Evolutionary conservation across 768 basidiomycete genomes (phyloP).

Genomic region (Pisolithus orientalis): DNA sequence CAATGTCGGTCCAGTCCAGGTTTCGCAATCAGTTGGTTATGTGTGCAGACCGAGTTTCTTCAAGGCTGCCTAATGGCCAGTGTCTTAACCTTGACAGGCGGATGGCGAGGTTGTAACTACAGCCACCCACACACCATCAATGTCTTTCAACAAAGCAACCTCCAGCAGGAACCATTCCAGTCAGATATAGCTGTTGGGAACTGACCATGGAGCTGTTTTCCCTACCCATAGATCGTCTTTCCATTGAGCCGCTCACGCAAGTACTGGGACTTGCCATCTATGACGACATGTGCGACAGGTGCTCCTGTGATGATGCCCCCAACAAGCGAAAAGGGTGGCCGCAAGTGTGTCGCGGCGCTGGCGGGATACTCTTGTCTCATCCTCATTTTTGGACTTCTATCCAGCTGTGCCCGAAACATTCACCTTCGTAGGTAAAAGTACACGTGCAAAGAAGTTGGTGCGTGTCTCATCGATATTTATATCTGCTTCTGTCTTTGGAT

Average conservation of each 20-base stretch:
- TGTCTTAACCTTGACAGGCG: too few relatives aligned
- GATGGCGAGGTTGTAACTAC: too few relatives aligned
- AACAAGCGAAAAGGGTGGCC: not conserved
- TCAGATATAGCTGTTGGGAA: too few relatives aligned
- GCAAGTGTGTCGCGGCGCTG: not conserved
- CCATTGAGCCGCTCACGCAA: not conserved
- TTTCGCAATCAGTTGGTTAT: too few relatives aligned
- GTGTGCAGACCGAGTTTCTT: too few relatives aligned
- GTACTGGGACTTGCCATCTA: not conserved
- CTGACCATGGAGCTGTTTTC: too few relatives aligned
- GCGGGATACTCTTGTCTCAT: not conserved
- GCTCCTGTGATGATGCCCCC: too few relatives aligned
- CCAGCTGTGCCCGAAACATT: not conserved
- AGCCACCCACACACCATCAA: too few relatives aligned
- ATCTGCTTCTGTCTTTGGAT: not conserved
- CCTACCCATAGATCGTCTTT: not conserved
- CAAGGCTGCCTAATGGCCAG: too few relatives aligned
- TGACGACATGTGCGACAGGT: not conserved
- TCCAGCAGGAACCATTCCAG: too few relatives aligned
- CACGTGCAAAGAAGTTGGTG: not conserved
- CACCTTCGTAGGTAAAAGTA: not conserved
- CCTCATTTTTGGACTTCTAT: constrained; percentile 1
- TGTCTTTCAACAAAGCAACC: too few relatives aligned
- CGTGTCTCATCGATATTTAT: not conserved
- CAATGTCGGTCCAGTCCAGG: too few relatives aligned